phyloP scores from a whole-genome alignment of 1,284 basidiomycete species.

The Sanghuangporus baumii region DNA sequence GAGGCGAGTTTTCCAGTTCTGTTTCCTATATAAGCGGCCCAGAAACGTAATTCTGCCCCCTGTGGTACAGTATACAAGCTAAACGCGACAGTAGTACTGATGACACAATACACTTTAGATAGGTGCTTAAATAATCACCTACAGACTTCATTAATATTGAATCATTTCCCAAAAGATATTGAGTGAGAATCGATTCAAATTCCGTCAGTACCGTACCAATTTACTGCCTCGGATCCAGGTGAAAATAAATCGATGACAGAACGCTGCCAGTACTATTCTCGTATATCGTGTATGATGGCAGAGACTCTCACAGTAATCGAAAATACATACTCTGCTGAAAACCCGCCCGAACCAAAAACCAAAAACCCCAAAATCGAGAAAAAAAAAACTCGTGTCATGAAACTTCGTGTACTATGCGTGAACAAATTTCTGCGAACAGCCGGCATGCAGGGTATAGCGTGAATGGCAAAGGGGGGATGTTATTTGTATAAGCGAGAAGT shows the following conservation, averaged over 20 bases:
- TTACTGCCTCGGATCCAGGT: too few relatives aligned
- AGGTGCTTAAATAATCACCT: too few relatives aligned
- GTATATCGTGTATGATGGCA: constrained; percentile 6
- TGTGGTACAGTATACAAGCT: too few relatives aligned
- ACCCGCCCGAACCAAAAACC: background rate
- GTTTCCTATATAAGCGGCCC: too few relatives aligned
- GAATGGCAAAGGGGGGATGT: background rate
- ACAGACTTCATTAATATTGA: too few relatives aligned
- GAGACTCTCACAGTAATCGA: background rate
- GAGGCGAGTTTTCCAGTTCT: too few relatives aligned
- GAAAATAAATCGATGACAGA: background rate
- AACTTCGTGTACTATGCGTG: background rate
- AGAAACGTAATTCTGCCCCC: too few relatives aligned
- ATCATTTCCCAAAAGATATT: too few relatives aligned
- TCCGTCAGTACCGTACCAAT: too few relatives aligned
- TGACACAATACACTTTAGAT: too few relatives aligned
- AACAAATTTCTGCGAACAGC: background rate
- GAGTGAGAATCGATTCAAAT: too few relatives aligned
- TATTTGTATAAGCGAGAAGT: background rate
- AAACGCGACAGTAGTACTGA: too few relatives aligned
- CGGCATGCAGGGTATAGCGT: background rate
- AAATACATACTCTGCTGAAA: background rate
- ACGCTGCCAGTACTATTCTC: background rate
- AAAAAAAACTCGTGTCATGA: background rate
- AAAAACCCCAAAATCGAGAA: background rate